A percentile compares a stretch with the other conserved stretches of the same genome.
Conservation (phyloP, 2,329 filamentous ascomycete species). For the Hirsutella thompsonii region DNA sequence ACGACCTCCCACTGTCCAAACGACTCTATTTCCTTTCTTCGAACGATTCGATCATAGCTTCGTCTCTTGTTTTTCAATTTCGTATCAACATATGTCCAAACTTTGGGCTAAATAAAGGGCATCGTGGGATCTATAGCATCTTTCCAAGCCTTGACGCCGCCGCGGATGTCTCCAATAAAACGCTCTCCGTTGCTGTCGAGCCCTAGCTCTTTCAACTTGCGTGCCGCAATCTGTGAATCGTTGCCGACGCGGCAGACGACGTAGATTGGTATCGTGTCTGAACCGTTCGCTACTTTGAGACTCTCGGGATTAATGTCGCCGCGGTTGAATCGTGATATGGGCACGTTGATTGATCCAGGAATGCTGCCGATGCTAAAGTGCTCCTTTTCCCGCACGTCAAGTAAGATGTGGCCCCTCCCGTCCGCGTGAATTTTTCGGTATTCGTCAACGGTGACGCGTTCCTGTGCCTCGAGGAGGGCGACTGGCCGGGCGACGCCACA, state of each 20-base stretch:
- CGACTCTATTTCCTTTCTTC: too few relatives aligned
- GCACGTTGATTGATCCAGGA: conserved; percentile 62
- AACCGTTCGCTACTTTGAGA: not conserved
- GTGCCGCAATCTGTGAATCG: conserved; percentile 61
- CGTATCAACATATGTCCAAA: too few relatives aligned
- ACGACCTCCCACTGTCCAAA: too few relatives aligned
- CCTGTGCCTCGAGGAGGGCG: conserved; percentile 42
- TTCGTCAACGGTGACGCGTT: conserved; percentile 53
- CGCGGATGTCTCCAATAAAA: conserved; percentile 57
- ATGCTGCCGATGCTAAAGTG: conserved; percentile 75
- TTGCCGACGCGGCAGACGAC: conserved; percentile 65
- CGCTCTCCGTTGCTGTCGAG: conserved; percentile 36
- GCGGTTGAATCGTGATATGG: conserved; percentile 40
- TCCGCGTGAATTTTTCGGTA: conserved; percentile 29
- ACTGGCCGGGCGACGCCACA: conserved; percentile 54
- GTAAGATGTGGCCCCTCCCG: conserved; percentile 37
- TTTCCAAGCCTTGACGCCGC: conserved; percentile 64
- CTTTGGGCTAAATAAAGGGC: conserved; percentile 32
- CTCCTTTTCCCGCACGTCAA: conserved; percentile 77
- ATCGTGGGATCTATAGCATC: conserved; percentile 46
- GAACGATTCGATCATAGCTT: too few relatives aligned
- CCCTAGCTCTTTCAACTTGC: conserved; percentile 50
- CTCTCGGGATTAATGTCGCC: conserved; percentile 10
- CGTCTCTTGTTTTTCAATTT: too few relatives aligned
- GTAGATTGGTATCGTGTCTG: conserved; percentile 43